Evolutionary conservation across 2,329 filamentous ascomycete species (phyloP), one percentile per base, ranked within the genome.

Genomic region (Aspergillus transmontanensis): DNA sequence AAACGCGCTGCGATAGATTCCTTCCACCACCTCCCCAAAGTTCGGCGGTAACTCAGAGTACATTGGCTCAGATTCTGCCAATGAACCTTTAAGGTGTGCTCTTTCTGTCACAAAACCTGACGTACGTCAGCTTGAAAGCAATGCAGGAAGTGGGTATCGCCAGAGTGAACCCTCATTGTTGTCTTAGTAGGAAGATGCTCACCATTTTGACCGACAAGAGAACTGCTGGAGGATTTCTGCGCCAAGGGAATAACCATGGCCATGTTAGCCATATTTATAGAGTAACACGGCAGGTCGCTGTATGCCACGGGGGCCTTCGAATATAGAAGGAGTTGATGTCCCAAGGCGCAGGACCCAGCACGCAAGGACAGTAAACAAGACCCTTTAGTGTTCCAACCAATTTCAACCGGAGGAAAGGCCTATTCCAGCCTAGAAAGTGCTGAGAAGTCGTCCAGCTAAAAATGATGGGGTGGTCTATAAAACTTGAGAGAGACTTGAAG

Each of bases 1-100:
- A 73, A 93, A 97, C 68, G 90, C 90, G 77, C 92, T 94, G 58
- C 94, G 87, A 75, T 92, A 97, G 32, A 97, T 83, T 10, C 90
- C 89, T 7, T 88, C 86, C 23, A 89, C 80, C 23, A 97, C 90
- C 32, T 87, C 80, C 21, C 90, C 92, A 77, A 94, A 97, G 74
- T 97, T 97, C 67, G 80, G 71, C 1, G 91, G 91, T n/a, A 74
- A 59, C 11, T 65, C 66, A 55, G 60, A 43, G 11, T 63, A 41
- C 32, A 50, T 48, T 34, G 21, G 26, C 28, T 55, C 74, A 68
- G 59, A 68, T 65, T 48, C 74, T 71, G 62, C 72, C 69, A 57
- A 53, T 16, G 60, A 75, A 71, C 41, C 73, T 76, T 36, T 76
- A 71, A 41, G 73, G 72, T 56, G 73, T 71, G 63, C 67, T 69